These are phyloP conservation scores for Xylaria longipes DNA, from an alignment of 495 filamentous ascomycete species.

Conservation along the genomic window DNA sequence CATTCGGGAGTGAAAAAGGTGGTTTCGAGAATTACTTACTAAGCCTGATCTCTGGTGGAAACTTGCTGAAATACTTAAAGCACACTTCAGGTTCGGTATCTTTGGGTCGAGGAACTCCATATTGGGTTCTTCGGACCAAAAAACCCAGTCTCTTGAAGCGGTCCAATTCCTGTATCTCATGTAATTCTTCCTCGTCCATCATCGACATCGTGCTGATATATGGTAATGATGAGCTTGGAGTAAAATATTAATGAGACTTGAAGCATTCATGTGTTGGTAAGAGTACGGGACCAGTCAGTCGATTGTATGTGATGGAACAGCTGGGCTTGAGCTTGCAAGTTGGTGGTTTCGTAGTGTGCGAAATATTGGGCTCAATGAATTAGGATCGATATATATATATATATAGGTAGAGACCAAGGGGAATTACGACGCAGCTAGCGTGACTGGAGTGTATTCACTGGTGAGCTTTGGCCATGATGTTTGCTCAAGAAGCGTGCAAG, in stretches of 20 bases:
- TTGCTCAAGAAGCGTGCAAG: background rate
- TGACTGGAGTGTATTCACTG: background rate
- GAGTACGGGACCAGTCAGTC: background rate
- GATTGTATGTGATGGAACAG: background rate
- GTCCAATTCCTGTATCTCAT: background rate
- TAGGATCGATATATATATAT: background rate
- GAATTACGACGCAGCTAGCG: background rate
- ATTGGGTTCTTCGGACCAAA: background rate
- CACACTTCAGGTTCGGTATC: background rate
- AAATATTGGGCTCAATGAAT: background rate
- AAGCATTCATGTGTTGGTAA: background rate
- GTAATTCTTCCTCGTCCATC: background rate
- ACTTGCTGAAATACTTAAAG: background rate
- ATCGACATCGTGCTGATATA: background rate
- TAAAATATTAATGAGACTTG: background rate
- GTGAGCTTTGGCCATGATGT: background rate
- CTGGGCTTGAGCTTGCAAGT: background rate
- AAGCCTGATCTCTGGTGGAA: background rate
- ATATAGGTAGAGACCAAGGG: background rate
- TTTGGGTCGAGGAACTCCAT: background rate
- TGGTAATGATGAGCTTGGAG: background rate
- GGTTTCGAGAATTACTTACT: background rate
- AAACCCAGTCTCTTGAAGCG: too few relatives aligned
- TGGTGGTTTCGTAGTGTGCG: background rate
- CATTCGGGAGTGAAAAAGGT: background rate